Percentiles rank a stretch among this genome's conserved stretches.
Evolutionary conservation across 768 basidiomycete species (phyloP).

Genomic region (Leccinum variicolor): DNA sequence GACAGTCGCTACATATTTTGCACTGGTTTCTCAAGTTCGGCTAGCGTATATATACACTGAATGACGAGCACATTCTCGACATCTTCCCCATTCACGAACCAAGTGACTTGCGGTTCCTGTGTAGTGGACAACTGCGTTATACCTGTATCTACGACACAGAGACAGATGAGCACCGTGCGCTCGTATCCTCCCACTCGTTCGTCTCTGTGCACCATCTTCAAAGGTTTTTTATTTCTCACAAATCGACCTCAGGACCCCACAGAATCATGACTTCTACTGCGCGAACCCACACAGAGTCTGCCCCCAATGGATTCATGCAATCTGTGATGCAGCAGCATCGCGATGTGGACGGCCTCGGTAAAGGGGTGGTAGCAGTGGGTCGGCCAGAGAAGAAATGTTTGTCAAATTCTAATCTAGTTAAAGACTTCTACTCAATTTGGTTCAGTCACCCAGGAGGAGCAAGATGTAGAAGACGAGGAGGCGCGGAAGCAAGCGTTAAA

Average conservation of each 20-base stretch:
- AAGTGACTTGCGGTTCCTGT: conserved; percentile 3
- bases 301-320: conserved; percentile 15
- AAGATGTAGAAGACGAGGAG: conserved; percentile 46
- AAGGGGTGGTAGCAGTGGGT: conserved; percentile 3
- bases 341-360: conserved; percentile 10
- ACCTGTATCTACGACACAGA: neutral
- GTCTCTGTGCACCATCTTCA: neutral
- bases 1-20: neutral
- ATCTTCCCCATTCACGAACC: neutral
- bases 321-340: conserved; percentile 14
- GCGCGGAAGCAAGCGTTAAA: conserved; percentile 43
- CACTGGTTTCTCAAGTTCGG: conserved; percentile 3
- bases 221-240: neutral
- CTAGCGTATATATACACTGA: neutral
- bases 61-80: neutral
- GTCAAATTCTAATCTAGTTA: conserved; percentile 1
- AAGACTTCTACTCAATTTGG: neutral
- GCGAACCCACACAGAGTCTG: conserved; percentile 19
- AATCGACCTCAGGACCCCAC: conserved; percentile 5
- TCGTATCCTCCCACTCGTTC: conserved; percentile 7
- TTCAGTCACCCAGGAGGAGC: conserved; percentile 46
- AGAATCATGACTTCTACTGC: conserved; percentile 7
- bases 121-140: neutral
- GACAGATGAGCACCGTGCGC: conserved; percentile 7
- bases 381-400: conserved; percentile 17